Conservation (phyloP, 768 basidiomycete species). For the Candolleomyces eurysporus region DNA sequence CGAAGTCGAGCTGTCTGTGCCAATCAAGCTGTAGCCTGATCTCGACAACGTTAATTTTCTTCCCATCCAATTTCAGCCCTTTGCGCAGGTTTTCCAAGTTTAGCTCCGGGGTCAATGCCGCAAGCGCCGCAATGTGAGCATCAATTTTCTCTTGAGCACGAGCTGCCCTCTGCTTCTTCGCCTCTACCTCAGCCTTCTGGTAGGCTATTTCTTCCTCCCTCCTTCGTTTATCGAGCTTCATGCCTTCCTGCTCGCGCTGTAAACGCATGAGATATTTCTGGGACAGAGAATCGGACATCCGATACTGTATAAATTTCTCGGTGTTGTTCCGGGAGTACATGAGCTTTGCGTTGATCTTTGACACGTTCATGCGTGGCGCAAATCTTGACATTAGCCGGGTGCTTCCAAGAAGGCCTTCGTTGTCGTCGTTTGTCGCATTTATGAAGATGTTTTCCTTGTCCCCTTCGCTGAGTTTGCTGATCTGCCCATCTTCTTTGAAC, state of each 20-base stretch:
- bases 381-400: background rate
- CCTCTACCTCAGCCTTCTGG: background rate
- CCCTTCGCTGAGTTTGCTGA: background rate
- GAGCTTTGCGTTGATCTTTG: background rate
- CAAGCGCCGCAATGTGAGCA: too few species aligned
- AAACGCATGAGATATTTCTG: background rate
- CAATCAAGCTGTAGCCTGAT: too few species aligned
- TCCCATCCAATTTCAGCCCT: too few species aligned
- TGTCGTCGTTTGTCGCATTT: constrained; percentile 16
- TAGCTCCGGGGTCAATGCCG: too few species aligned
- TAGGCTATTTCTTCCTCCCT: background rate
- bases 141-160: too few species aligned
- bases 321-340: background rate
- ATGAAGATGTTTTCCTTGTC: background rate
- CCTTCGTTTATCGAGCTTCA: background rate
- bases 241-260: background rate
- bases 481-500: background rate
- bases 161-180: background rate
- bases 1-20: too few species aligned
- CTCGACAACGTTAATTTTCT: too few species aligned
- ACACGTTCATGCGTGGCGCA: background rate
- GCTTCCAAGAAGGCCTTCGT: constrained; percentile 17
- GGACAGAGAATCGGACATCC: background rate
- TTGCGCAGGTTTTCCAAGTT: too few species aligned
- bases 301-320: background rate